Evolutionary conservation across 2,329 filamentous ascomycete genomes (phyloP).

Genomic region (Cylindrodendrum hubeiense): DNA sequence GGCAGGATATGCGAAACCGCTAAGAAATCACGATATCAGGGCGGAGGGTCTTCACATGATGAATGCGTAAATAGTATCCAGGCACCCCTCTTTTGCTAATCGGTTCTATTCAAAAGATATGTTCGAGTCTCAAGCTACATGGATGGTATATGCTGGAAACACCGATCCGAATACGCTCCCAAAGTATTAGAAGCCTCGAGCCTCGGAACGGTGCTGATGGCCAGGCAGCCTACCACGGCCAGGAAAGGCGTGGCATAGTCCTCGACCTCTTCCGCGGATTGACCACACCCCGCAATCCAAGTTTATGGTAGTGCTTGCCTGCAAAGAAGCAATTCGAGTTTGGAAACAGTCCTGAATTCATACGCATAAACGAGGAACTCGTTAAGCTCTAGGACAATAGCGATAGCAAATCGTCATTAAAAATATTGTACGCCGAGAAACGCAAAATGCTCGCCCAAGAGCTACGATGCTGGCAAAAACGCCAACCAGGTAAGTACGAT

Average conservation of each 20-base stretch:
- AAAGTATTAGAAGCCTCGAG: not conserved
- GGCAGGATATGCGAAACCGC: conserved; percentile 3
- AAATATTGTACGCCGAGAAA: not conserved
- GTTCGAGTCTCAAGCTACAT: conserved; percentile 8
- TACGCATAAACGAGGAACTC: not conserved
- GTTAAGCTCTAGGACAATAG: not conserved
- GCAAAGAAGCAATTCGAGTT: conserved; percentile 7
- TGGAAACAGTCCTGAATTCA: not conserved
- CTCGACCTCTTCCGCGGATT: conserved; percentile 8
- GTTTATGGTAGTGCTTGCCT: conserved; percentile 4
- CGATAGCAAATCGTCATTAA: not conserved
- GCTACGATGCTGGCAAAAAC: conserved; percentile 5
- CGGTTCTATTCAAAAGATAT: not conserved
- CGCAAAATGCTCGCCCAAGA: conserved; percentile 3
- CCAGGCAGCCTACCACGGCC: conserved; percentile 4
- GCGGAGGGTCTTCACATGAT: conserved; percentile 8
- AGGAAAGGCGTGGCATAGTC: not conserved
- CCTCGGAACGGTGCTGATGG: conserved; percentile 1
- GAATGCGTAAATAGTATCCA: conserved; percentile 4
- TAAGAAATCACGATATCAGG: not conserved
- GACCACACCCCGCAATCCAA: conserved; percentile 3
- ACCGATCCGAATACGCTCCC: conserved; percentile 2
- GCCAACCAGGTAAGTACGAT: not conserved
- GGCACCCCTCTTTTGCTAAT: not conserved
- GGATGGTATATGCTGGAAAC: conserved; percentile 6